Base-by-base conservation (phyloP, 192 early-diverging fungal genomes). In the Mortierella antarctica region DNA sequence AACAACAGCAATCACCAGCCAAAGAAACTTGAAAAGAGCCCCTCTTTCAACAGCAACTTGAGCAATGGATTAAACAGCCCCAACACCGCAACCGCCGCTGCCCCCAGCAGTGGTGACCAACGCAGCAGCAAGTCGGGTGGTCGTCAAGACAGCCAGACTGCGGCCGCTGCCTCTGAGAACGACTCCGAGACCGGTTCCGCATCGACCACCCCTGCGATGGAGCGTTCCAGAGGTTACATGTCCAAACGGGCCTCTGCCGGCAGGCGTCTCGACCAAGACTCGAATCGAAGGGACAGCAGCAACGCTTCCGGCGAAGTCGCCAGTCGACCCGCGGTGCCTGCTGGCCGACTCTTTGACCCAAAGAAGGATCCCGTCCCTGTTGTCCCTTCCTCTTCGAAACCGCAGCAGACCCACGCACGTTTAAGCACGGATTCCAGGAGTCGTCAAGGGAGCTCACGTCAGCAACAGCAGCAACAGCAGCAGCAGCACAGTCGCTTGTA, bases 321-420 rank as follows among this genome's bases (percentile, higher is more conserved):
- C 12, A 48, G 71, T 4, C 61, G 62, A 58, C 74, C 60, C 18
- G 11, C 62, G 1, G 68, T 54, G 49, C 23, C 67, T 1, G 11
- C 55, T 21, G 69, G 77, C 0, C 63, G 69, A 17, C 70, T 80
- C 42, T 80, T 71, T 45, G 77, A 80, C 41, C 77, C 70, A 45
- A 80, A 80, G 59, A 60, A 40, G 13, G 77, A 80, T 47, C 77
- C 77, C 17, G 69, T 79, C 23, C 75, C 69, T 23, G 75, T 79
- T 10, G 69, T 67, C 15, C 52, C 75, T 40, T 46, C 75, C 14
- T 14, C 74, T 4, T 51, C 67, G 17, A 11, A 40, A 7, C 39
- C 50, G 50, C 57, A 48, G 41, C 57, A 39, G 48, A 42, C 53
- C 6, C 15, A 20, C 31, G 18, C 53, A 31, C 64, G 73, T 51